Evolutionary conservation across 1,139 yeast genomes (phyloP).

Genomic region (Debaryomyces psychrophilus): DNA sequence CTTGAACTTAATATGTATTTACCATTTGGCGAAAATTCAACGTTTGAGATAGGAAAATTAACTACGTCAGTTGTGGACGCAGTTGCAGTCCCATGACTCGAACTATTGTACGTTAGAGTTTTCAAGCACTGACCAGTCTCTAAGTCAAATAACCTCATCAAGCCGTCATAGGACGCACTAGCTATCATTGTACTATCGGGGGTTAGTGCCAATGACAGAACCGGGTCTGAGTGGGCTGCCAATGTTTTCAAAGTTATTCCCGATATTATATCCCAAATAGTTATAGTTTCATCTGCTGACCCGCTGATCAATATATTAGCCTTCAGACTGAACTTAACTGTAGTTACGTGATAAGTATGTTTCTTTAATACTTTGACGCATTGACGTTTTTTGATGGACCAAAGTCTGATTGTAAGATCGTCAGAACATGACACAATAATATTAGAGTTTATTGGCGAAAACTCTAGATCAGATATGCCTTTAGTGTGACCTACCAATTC

Average conservation of each 20-base stretch:
- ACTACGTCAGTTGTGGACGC: constrained; percentile 57
- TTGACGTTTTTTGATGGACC: constrained; percentile 59
- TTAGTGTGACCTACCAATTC: constrained; percentile 62
- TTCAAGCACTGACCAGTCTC: constrained; percentile 89
- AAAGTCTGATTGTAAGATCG: constrained; percentile 77
- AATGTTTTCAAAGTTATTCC: constrained; percentile 76
- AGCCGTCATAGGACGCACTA: constrained; percentile 90
- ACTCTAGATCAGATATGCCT: constrained; percentile 72
- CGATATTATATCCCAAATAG: constrained; percentile 82
- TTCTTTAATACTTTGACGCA: constrained; percentile 67
- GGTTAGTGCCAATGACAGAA: constrained; percentile 69
- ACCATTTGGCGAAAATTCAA: constrained; percentile 80
- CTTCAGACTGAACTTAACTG: constrained; percentile 68
- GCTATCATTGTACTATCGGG: constrained; percentile 84
- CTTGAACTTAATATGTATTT: constrained; percentile 77
- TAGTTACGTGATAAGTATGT: constrained; percentile 84
- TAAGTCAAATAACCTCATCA: constrained; percentile 85
- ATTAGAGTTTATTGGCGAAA: constrained; percentile 72
- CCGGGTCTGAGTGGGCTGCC: constrained; percentile 94
- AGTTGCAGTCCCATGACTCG: constrained; percentile 59
- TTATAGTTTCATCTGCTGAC: constrained; percentile 86
- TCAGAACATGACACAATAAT: constrained; percentile 85
- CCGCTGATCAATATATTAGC: constrained; percentile 84
- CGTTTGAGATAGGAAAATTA: constrained; percentile 71
- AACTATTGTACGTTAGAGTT: constrained; percentile 74